phyloP scores from a whole-genome alignment of 2,329 filamentous ascomycete genomes.

The Pseudogymnoascus sp. region DNA sequence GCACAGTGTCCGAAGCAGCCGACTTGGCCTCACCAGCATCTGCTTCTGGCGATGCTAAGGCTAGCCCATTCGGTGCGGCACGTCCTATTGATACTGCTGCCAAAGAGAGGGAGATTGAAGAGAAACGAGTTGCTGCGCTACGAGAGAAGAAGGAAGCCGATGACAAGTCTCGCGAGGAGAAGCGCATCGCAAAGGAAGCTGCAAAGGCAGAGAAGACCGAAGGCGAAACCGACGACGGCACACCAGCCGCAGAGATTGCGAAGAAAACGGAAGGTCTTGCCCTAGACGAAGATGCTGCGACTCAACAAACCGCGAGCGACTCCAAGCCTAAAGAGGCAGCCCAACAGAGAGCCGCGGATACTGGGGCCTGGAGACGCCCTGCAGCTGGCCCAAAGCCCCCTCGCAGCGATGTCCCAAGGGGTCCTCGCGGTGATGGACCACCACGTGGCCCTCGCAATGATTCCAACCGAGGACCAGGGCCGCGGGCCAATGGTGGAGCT shows the following conservation, averaged over 20 bases:
- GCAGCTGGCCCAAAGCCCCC: constrained; percentile 33
- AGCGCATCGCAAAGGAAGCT: constrained; percentile 55
- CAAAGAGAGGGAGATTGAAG: constrained; percentile 81
- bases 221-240: constrained; percentile 22
- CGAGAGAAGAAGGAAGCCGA: constrained; percentile 72
- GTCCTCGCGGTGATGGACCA: constrained; percentile 28
- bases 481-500: constrained; percentile 34
- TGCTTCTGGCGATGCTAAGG: constrained; percentile 60
- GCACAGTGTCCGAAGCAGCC: constrained; percentile 71
- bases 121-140: constrained; percentile 66
- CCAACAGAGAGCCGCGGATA: constrained; percentile 47
- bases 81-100: constrained; percentile 89
- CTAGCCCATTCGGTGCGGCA: constrained; percentile 88
- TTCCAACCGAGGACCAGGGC: constrained; percentile 29
- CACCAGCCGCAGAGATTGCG: constrained; percentile 16
- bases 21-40: constrained; percentile 44
- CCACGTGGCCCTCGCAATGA: constrained; percentile 36
- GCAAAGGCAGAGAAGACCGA: constrained; percentile 28
- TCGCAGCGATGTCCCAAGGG: constrained; percentile 30
- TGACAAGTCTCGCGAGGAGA: constrained; percentile 48
- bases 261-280: constrained; percentile 27
- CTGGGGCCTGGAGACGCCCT: constrained; percentile 51
- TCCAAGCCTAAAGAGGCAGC: constrained; percentile 37
- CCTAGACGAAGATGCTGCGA: constrained; percentile 27
- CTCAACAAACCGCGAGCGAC: constrained; percentile 33